Evolutionary conservation across 768 basidiomycete genomes (phyloP).

Genomic region (Baorangia bicolor): DNA sequence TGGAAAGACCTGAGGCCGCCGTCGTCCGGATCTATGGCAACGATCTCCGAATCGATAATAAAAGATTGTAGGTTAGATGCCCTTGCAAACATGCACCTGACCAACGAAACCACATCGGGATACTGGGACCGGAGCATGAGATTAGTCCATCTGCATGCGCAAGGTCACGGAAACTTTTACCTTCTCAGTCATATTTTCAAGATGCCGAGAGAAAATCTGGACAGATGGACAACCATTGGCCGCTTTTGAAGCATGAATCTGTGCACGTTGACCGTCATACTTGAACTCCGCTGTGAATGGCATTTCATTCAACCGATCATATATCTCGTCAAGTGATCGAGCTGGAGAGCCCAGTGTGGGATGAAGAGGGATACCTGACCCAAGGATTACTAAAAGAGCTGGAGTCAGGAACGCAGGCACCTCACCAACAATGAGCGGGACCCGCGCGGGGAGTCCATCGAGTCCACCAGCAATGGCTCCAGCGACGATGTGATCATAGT

Average conservation of each 20-base stretch:
- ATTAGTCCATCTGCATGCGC: constrained; percentile 6
- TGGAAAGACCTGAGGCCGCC: constrained; percentile 79
- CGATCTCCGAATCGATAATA: constrained; percentile 85
- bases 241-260: constrained; percentile 57
- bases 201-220: constrained; percentile 81
- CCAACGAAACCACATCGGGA: constrained; percentile 71
- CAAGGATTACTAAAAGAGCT: constrained; percentile 10
- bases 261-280: constrained; percentile 85
- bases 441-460: constrained; percentile 53
- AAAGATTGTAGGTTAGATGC: constrained; percentile 52
- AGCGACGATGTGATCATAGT: constrained; percentile 65
- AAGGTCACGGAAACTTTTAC: constrained; percentile 33
- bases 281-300: constrained; percentile 88
- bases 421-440: constrained; percentile 71
- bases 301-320: constrained; percentile 59
- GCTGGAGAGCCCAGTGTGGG: constrained; percentile 87
- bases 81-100: constrained; percentile 47
- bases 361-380: constrained; percentile 72
- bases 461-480: constrained; percentile 63
- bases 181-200: constrained; percentile 93
- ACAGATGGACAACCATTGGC: constrained; percentile 37
- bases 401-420: constrained; percentile 9
- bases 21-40: constrained; percentile 68
- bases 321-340: constrained; percentile 83
- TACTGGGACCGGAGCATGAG: constrained; percentile 49